These are phyloP conservation scores for Blastocystis sp. DNA, from an alignment of 352 stramenopile genomes.

Conservation along the genomic window DNA sequence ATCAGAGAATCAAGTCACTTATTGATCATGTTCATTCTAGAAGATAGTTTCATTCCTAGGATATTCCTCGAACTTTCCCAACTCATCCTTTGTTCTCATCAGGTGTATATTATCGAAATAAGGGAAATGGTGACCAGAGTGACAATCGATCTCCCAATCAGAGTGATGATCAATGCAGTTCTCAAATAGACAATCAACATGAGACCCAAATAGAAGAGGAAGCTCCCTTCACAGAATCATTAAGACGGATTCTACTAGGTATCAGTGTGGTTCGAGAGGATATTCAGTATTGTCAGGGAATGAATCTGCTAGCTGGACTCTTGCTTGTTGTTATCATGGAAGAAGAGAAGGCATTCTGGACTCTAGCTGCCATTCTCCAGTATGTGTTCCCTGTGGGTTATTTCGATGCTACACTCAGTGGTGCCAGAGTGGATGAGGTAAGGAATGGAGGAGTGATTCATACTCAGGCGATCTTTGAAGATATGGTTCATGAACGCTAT, in stretches of 20 bases:
- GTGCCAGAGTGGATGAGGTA: slow-evolving; percentile 13
- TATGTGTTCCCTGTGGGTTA: slow-evolving; percentile 11
- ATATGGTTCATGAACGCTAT: neutral
- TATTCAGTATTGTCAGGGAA: slow-evolving; percentile 41
- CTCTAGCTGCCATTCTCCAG: slow-evolving; percentile 1
- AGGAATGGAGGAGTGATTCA: neutral
- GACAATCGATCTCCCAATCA: neutral
- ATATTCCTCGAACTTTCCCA: slow-evolving; percentile 36
- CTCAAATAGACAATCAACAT: no score
- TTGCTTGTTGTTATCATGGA: slow-evolving; percentile 35
- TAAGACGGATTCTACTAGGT: slow-evolving; percentile 3
- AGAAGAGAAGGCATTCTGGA: slow-evolving; percentile 52
- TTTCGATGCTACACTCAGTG: slow-evolving; percentile 27
- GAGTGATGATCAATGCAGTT: no score
- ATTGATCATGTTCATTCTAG: neutral
- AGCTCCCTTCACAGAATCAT: neutral
- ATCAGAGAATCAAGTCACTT: neutral
- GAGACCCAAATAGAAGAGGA: neutral
- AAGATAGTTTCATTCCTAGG: neutral
- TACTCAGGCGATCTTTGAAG: neutral
- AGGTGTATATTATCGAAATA: neutral
- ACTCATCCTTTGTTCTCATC: slow-evolving; percentile 20
- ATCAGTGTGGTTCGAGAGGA: slow-evolving; percentile 15
- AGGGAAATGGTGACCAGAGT: neutral
- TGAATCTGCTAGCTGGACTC: slow-evolving; percentile 31